Evolutionary conservation across 2,329 filamentous ascomycete genomes (phyloP).

Genomic region (Parascedosporium putredinis): DNA sequence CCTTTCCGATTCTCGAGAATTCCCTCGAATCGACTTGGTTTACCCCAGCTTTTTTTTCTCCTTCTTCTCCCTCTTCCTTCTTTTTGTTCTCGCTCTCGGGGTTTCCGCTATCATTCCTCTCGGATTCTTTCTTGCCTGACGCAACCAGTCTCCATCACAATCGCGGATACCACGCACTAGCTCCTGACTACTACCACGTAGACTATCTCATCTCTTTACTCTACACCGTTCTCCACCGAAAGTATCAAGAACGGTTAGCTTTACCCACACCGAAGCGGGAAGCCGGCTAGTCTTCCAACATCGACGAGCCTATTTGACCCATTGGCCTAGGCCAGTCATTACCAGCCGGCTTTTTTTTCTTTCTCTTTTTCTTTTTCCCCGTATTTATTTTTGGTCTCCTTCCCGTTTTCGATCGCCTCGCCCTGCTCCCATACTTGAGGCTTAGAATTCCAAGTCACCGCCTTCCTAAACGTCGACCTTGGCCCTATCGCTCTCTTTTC

Average conservation of each 20-base stretch:
- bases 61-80: background rate
- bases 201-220: background rate
- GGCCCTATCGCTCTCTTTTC: background rate
- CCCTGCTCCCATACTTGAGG: too few relatives aligned
- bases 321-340: background rate
- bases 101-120: background rate
- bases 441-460: background rate
- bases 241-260: background rate
- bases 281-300: background rate
- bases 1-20: background rate
- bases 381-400: background rate
- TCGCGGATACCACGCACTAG: too few relatives aligned
- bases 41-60: too few relatives aligned
- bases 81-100: background rate
- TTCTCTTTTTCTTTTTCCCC: background rate
- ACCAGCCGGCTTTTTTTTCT: background rate
- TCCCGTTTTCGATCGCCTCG: background rate
- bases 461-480: background rate
- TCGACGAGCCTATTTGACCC: background rate
- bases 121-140: too few relatives aligned
- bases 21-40: background rate
- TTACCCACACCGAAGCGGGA: constrained; percentile 1
- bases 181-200: background rate
- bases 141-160: too few relatives aligned
- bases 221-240: background rate